Conservation (phyloP, 768 basidiomycete species). For the Gyrodon lividus region DNA sequence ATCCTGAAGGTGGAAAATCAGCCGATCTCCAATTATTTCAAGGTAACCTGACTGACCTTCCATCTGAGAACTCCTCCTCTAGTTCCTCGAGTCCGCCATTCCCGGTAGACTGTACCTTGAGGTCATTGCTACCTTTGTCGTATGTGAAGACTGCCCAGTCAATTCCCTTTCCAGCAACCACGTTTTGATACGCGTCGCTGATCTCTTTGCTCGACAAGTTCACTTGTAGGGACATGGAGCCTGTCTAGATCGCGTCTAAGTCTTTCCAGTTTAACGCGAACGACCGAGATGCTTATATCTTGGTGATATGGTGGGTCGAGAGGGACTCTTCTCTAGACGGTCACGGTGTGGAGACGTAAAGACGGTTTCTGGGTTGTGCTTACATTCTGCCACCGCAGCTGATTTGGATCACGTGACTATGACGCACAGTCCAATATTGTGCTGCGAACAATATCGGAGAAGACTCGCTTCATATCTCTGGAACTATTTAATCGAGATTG, state of each 20-base stretch:
- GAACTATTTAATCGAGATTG: constrained; percentile 20
- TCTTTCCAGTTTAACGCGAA: background rate
- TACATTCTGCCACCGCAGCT: too few species aligned
- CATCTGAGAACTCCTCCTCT: constrained; percentile 94
- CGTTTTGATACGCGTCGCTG: constrained; percentile 69
- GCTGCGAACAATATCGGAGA: too few species aligned
- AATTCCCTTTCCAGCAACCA: constrained; percentile 62
- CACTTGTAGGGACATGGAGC: constrained; percentile 71
- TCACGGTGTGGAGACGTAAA: background rate
- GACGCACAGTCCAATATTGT: too few species aligned
- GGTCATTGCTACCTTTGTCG: constrained; percentile 77
- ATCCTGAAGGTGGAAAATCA: constrained; percentile 51
- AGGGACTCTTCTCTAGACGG: too few species aligned
- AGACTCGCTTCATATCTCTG: background rate
- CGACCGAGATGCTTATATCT: background rate
- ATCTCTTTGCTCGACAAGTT: constrained; percentile 77
- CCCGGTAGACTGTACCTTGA: constrained; percentile 86
- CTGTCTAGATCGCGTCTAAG: background rate
- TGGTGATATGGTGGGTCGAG: background rate
- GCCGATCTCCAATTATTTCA: constrained; percentile 7
- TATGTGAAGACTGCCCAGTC: constrained; percentile 83
- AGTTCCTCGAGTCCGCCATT: constrained; percentile 86
- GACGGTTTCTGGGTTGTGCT: too few species aligned
- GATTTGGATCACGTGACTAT: constrained; percentile 16
- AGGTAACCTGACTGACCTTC: constrained; percentile 52